Conservation (phyloP, 1,139 yeast species). For the Candida tropicalis region DNA sequence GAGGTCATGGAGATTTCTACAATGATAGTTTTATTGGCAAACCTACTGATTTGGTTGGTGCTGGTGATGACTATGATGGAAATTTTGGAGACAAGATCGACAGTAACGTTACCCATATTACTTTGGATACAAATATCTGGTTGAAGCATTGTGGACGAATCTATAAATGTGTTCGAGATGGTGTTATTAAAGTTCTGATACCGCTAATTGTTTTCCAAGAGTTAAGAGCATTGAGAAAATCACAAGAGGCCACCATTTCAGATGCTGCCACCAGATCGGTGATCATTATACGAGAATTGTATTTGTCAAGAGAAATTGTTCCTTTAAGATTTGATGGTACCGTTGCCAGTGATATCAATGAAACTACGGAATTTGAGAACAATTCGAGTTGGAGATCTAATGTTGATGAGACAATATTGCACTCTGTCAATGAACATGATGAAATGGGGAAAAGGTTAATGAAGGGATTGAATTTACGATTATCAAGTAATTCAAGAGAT, state of each 20-base stretch:
- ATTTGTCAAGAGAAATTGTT: slow-evolving; percentile 52
- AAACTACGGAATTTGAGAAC: slow-evolving; percentile 61
- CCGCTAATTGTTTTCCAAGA: slow-evolving; percentile 83
- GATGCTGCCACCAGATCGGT: slow-evolving; percentile 84
- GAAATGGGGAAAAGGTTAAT: slow-evolving; percentile 42
- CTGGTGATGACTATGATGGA: slow-evolving; percentile 30
- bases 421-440: slow-evolving; percentile 52
- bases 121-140: slow-evolving; percentile 82
- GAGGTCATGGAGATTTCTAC: slow-evolving; percentile 25
- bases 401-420: slow-evolving; percentile 62
- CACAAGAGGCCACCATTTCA: slow-evolving; percentile 73
- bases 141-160: slow-evolving; percentile 77
- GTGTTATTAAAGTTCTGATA: slow-evolving; percentile 58
- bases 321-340: slow-evolving; percentile 60
- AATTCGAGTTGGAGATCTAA: slow-evolving; percentile 65
- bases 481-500: slow-evolving; percentile 15
- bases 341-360: slow-evolving; percentile 55
- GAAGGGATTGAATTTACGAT: slow-evolving; percentile 36
- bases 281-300: slow-evolving; percentile 68
- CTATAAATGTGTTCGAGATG: slow-evolving; percentile 66
- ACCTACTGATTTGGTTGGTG: slow-evolving; percentile 21
- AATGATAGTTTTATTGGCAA: slow-evolving; percentile 27
- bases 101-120: slow-evolving; percentile 56
- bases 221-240: slow-evolving; percentile 69
- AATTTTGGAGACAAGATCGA: slow-evolving; percentile 55